Evolutionary conservation across 2,329 filamentous ascomycete species (phyloP).

Genomic region (Zymoseptoria pseudotritici): DNA sequence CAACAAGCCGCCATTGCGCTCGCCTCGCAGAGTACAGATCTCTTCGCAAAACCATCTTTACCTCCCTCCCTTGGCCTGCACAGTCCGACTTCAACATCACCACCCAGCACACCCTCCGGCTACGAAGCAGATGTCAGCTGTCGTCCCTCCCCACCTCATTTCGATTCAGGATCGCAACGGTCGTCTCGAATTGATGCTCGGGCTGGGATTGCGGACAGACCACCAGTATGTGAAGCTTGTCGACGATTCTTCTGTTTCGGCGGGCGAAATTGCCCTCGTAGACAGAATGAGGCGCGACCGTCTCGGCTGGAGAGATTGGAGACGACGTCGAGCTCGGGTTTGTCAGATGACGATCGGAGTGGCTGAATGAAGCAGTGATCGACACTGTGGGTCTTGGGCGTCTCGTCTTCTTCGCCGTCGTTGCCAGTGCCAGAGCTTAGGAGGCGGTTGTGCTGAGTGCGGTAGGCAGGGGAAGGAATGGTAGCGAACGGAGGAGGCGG

Average conservation of each 20-base stretch:
- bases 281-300: neutral
- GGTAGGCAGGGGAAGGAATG: no score
- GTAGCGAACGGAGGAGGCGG: no score
- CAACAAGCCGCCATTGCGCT: neutral
- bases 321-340: neutral
- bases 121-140: neutral
- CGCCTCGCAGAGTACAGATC: neutral
- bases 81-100: neutral
- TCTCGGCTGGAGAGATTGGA: neutral
- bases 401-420: no score
- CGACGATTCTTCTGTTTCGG: neutral
- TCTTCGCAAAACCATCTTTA: neutral
- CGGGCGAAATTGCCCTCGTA: slow-evolving; percentile 27
- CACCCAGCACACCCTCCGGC: neutral
- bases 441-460: no score
- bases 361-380: neutral
- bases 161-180: neutral
- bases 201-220: neutral
- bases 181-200: neutral
- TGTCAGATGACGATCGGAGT: neutral
- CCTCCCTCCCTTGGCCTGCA: neutral
- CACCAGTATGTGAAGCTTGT: neutral
- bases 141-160: neutral
- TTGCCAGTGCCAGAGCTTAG: no score
- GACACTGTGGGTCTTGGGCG: no score